Percentiles rank a stretch among this genome's conserved stretches.
Conservation (phyloP, 2,329 filamentous ascomycete genomes). For the Sporothrix schenckii region DNA sequence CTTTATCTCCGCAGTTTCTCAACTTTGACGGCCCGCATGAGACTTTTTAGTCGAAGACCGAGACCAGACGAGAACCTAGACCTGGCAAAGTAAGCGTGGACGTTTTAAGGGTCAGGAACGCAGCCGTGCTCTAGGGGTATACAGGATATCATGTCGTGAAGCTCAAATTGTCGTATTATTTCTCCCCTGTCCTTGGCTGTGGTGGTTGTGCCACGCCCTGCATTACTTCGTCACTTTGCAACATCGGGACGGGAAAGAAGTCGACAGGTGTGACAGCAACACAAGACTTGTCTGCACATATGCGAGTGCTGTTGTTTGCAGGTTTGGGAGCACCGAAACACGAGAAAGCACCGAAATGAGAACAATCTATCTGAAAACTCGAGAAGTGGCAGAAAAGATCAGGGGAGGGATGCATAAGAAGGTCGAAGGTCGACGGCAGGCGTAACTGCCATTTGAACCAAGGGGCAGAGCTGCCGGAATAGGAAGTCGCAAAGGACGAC, state of each 20-base stretch:
- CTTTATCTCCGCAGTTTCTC: neutral
- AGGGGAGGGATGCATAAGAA: neutral
- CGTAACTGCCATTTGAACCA: neutral
- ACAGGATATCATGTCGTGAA: neutral
- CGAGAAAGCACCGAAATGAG: neutral
- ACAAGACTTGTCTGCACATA: slow-evolving; percentile 1
- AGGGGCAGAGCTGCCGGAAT: neutral
- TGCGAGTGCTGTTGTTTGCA: neutral
- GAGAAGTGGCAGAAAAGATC: too few species aligned
- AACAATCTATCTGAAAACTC: neutral
- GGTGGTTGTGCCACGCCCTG: slow-evolving; percentile 13
- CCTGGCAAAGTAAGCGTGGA: slow-evolving; percentile 7
- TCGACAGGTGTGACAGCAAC: neutral
- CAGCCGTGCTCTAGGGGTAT: neutral
- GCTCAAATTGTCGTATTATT: neutral
- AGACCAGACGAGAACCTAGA: slow-evolving; percentile 10
- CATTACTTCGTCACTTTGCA: slow-evolving; percentile 8
- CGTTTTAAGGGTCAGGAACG: neutral
- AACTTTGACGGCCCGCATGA: neutral
- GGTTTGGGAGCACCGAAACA: slow-evolving; percentile 9
- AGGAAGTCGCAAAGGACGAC: slow-evolving; percentile 14
- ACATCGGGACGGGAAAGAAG: slow-evolving; percentile 14
- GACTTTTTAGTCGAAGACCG: neutral
- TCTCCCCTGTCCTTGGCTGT: neutral
- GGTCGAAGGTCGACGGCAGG: neutral